Evolutionary conservation across 805 yeast genomes (phyloP).

Genomic region (Pichia cabralensis): DNA sequence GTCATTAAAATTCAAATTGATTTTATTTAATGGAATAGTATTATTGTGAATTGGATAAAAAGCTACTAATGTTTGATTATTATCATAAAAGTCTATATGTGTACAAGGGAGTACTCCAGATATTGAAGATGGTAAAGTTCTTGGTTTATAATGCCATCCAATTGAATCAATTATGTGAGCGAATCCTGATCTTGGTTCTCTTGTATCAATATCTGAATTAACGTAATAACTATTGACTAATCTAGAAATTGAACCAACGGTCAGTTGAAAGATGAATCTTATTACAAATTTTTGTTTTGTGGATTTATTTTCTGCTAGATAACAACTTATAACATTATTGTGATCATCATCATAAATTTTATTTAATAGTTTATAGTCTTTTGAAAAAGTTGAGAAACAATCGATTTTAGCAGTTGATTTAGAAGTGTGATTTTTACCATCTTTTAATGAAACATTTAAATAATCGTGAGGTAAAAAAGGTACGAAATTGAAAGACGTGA

Average conservation of each 20-base stretch:
- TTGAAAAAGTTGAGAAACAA: slow-evolving; percentile 1
- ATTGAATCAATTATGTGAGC: neutral
- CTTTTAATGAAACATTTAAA: slow-evolving; percentile 4
- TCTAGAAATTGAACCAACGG: slow-evolving; percentile 10
- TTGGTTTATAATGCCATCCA: slow-evolving; percentile 5
- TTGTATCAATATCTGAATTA: slow-evolving; percentile 4
- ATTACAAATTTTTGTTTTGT: slow-evolving; percentile 7
- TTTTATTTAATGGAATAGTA: neutral
- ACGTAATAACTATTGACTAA: slow-evolving; percentile 9
- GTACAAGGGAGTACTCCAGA: slow-evolving; percentile 6
- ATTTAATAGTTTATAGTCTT: slow-evolving; percentile 12
- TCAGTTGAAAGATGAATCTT: slow-evolving; percentile 8
- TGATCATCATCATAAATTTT: slow-evolving; percentile 5
- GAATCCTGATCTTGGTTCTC: neutral
- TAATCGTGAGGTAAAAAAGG: slow-evolving; percentile 7
- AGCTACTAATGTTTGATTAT: slow-evolving; percentile 3
- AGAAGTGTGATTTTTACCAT: neutral
- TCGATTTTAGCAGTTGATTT: neutral
- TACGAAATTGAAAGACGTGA: neutral
- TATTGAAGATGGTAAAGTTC: slow-evolving; percentile 6
- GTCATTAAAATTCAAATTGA: no score
- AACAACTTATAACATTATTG: slow-evolving; percentile 6
- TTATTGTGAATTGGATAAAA: slow-evolving; percentile 4
- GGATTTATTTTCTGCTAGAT: slow-evolving; percentile 6
- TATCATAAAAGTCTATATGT: slow-evolving; percentile 1